Base-by-base conservation (phyloP, 305 asterid genomes). In the Fraxinus xanthoxyloides region DNA sequence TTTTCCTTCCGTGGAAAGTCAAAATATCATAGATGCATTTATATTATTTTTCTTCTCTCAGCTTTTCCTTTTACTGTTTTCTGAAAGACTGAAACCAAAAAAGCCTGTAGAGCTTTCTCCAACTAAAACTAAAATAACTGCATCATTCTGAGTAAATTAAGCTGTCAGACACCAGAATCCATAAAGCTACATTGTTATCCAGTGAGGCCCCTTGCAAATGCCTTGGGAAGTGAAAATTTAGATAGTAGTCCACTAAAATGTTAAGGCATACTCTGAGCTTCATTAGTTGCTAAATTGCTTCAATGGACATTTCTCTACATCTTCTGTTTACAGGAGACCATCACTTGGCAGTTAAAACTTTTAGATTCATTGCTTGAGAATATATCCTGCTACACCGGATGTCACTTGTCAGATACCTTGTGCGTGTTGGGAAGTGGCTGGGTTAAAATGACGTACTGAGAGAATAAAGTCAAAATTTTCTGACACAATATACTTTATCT, bases 241-340 rank as follows among this genome's bases (percentile, higher is more conserved):
- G 32, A 23, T 8, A 23, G 15, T 61, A 36, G 28, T 34, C n/a
- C 51, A 48, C 38, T 23, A 70, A 19, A 63, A 21, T 79, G 81
- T n/a, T 63, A 51, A 77, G 69, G 80, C 78, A 34, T 30, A 23
- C 21, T 26, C 32, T n/a, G 46, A 79, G 24, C 61, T 78, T 73
- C 72, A 75, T 75, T 56, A 10, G 10, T 32, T 72, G 30, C 76
- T 56, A 67, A 56, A 56, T 56, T 56, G 28, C 67, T 56, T 56
- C 67, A 19, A 19, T 56, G 28, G 67, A 19, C 26, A n/a, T 56
- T 19, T 54, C 63, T 2, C 67, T 5, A 19, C 26, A 56, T 56
- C 26, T n/a, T 56, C 67, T 19, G 67, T n/a, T 19, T 23, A 56
- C 67, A 56, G 28, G 67, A 56, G 4, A 56, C 28, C 28, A 19